These are phyloP conservation scores for Chionographis japonica DNA, from an alignment of 106 monocot species.

Conservation along the genomic window DNA sequence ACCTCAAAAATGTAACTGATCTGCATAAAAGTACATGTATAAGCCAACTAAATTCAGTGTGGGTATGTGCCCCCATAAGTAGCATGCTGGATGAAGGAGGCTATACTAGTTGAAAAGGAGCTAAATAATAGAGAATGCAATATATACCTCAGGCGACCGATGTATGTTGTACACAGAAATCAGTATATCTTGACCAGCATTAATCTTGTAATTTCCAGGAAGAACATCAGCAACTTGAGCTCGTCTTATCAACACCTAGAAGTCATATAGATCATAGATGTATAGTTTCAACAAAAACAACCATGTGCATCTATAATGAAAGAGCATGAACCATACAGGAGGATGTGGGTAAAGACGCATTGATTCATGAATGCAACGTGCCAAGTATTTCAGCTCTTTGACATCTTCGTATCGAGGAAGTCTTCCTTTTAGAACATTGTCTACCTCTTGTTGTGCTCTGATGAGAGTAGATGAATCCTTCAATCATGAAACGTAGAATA, in stretches of 20 bases:
- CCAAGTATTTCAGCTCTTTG: slow-evolving; percentile 90
- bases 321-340: slow-evolving; percentile 52
- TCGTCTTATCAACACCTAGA: slow-evolving; percentile 86
- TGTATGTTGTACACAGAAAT: slow-evolving; percentile 99
- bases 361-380: slow-evolving; percentile 87
- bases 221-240: slow-evolving; percentile 81
- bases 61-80: too few relatives aligned
- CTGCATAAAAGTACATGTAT: too few relatives aligned
- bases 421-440: slow-evolving; percentile 78
- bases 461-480: slow-evolving; percentile 56
- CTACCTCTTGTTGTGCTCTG: slow-evolving; percentile 85
- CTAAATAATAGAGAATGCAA: not conserved
- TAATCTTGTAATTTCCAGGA: slow-evolving; percentile 89
- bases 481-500: slow-evolving; percentile 21
- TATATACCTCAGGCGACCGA: slow-evolving; percentile 66
- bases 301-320: not conserved
- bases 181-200: slow-evolving; percentile 93
- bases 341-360: slow-evolving; percentile 99
- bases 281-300: not conserved
- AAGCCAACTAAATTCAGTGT: too few relatives aligned
- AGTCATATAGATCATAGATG: slow-evolving; percentile 5
- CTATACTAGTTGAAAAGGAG: not conserved
- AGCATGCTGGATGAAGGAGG: too few relatives aligned
- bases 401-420: slow-evolving; percentile 78
- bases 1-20: too few relatives aligned